phyloP scores from a whole-genome alignment of 2,329 filamentous ascomycete species.

The Fusarium sacchari region DNA sequence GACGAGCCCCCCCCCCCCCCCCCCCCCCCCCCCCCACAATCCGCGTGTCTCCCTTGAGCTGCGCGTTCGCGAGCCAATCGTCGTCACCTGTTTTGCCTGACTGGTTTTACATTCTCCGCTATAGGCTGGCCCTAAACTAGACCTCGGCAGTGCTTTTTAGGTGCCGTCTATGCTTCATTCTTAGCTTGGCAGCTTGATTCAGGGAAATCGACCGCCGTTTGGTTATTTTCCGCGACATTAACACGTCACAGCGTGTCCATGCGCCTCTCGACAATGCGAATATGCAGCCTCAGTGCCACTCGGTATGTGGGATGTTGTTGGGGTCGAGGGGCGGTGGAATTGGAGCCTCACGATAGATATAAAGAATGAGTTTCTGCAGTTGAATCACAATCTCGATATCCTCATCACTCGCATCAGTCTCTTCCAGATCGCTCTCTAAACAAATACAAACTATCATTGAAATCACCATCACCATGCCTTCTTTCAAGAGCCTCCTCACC shows the following conservation, averaged over 20 bases:
- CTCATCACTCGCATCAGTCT: background rate
- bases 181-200: background rate
- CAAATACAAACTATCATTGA: background rate
- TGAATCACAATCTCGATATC: background rate
- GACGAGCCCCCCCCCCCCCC: too few relatives aligned
- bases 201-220: background rate
- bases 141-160: conserved; percentile 13
- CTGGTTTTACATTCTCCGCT: background rate
- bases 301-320: conserved; percentile 10
- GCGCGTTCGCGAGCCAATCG: conserved; percentile 5
- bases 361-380: background rate
- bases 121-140: conserved; percentile 1
- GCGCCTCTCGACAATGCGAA: background rate
- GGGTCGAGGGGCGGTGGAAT: background rate
- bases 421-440: background rate
- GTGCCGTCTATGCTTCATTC: conserved; percentile 11
- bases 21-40: conserved; percentile 13
- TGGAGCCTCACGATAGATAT: background rate
- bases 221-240: background rate
- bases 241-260: conserved; percentile 14
- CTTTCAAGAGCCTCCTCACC: conserved; percentile 25
- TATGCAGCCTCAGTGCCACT: background rate
- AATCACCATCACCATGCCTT: conserved; percentile 4
- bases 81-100: background rate
- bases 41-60: background rate